These are phyloP conservation scores for Rhodotorula babjevae DNA, from an alignment of 768 basidiomycete genomes.

Conservation along the genomic window DNA sequence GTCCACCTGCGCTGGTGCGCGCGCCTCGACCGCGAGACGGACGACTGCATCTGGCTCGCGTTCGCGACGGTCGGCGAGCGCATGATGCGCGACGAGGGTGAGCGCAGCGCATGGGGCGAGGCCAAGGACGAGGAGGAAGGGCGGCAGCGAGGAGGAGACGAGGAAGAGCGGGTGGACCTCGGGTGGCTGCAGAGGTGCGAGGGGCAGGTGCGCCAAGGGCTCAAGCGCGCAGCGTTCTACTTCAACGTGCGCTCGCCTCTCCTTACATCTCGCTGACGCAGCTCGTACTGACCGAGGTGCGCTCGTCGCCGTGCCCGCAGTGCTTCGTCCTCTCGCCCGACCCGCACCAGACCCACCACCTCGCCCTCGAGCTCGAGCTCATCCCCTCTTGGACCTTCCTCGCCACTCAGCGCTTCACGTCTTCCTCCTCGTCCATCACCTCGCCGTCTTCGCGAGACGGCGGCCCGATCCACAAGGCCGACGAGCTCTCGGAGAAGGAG, in stretches of 20 bases:
- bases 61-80: constrained; percentile 2
- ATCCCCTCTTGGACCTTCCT: constrained; percentile 16
- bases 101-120: neutral
- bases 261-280: no score
- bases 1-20: neutral
- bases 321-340: constrained; percentile 12
- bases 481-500: constrained; percentile 4
- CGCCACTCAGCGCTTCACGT: constrained; percentile 4
- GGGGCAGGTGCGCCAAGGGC: constrained; percentile 2
- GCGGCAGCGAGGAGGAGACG: neutral
- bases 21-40: constrained; percentile 11
- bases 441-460: no score
- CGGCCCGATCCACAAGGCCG: neutral
- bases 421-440: neutral
- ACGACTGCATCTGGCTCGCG: constrained; percentile 1
- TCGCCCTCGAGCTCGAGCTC: constrained; percentile 12
- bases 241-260: constrained; percentile 1
- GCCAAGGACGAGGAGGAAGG: neutral
- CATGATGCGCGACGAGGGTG: constrained; percentile 1
- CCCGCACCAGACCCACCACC: constrained; percentile 20
- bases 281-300: no score
- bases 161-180: neutral
- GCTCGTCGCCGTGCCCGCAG: neutral
- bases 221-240: constrained; percentile 16
- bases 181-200: constrained; percentile 8